These are phyloP conservation scores for Botrytis pseudocinerea DNA, from an alignment of 2,329 filamentous ascomycete genomes.

Conservation along the genomic window DNA sequence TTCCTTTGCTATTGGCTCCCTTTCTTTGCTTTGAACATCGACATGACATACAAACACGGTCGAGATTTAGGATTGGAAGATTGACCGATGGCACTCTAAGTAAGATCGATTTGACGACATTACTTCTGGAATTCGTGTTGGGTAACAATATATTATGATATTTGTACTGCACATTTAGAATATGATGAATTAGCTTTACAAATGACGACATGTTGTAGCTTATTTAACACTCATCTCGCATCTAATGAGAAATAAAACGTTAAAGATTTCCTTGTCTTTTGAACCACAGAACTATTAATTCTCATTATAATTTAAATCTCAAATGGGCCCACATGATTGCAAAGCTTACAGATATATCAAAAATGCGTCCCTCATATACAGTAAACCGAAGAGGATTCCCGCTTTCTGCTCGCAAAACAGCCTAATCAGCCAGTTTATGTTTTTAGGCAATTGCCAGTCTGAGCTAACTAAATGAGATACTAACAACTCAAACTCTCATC, in stretches of 20 bases:
- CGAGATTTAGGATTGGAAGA: not conserved
- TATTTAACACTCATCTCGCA: not conserved
- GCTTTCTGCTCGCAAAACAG: no score
- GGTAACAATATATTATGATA: not conserved
- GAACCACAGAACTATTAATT: not conserved
- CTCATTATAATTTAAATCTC: not conserved
- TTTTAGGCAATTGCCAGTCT: no score
- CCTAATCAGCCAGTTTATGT: no score
- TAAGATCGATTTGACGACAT: not conserved
- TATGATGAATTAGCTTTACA: not conserved
- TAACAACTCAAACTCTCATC: no score
- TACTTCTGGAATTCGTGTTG: not conserved
- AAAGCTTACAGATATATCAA: not conserved
- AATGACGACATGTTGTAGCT: not conserved
- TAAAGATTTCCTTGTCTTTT: not conserved
- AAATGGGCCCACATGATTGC: not conserved
- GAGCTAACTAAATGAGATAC: no score
- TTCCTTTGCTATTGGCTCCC: not conserved
- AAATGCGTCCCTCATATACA: no score
- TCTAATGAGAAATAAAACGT: not conserved
- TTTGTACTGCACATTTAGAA: not conserved
- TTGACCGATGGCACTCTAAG: not conserved
- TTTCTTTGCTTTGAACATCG: not conserved
- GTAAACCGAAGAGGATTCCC: no score
- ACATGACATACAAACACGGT: not conserved